Base-by-base conservation (phyloP, 164 flowering plant genomes). In the Houttuynia cordata region DNA sequence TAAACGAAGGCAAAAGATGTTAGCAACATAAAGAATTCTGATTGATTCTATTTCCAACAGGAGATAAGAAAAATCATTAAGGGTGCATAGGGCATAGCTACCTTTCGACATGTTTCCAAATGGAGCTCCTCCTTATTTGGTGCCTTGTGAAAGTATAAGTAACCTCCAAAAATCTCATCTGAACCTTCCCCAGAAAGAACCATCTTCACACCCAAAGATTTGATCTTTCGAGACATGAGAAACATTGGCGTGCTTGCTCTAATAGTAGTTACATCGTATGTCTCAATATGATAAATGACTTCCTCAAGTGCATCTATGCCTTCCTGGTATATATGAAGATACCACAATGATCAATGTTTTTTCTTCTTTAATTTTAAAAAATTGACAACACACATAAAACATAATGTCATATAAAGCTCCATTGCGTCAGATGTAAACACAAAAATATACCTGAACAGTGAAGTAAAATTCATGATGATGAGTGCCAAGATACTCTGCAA, bases 221-320 rank as follows among this genome's bases (percentile, higher is more conserved):
- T 91, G n/a, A 91, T 91, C 73, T 91, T 91, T 55, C 97, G 70
- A 24, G 96, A 88, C 95, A 91, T 86, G 9, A 91, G 83, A 80
- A 91, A 91, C 97, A 91, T 91, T 4, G 97, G 97, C n/a, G 97
- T 91, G 72, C 98, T 91, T 50, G 98, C 98, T 72, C 98, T 83
- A 53, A 91, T 70, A 13, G 95, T 91, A 23, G 98, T 91, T 73
- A 91, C 98, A 72, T 91, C 98, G 74, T 83, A 91, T n/a, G 98
- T 88, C 75, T 91, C 98, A 62, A 85, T 68, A 64, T 91, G 98
- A 69, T 88, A 88, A 63, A 91, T 88, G 54, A 91, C 98, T 72
- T 91, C 96, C 78, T 88, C 98, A 61, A 91, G 76, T 52, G 97
- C 96, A 78, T 88, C 98, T 60, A 88, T 68, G 14, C 97, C 96